Conservation (phyloP, 176 grass and related monocot genomes). For the Hordeum vulgare region MorexV3_pseudomolecules_assembly NC_058519.1:431126473-431126972, state of each 20-base stretch:
- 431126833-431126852: not conserved
- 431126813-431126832: not conserved
- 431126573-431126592: too few relatives aligned
- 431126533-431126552: too few relatives aligned
- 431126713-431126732: conserved; percentile 20
- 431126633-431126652: too few relatives aligned
- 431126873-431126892: conserved; percentile 63
- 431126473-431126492: too few relatives aligned
- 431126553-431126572: too few relatives aligned
- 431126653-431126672: too few relatives aligned
- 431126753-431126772: not conserved
- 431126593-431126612: too few relatives aligned
- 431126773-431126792: not conserved
- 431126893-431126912: conserved; percentile 89
- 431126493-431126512: too few relatives aligned
- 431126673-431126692: not conserved
- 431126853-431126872: conserved; percentile 12
- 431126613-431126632: too few relatives aligned
- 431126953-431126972: not conserved
- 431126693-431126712: conserved; percentile 8
- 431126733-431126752: not conserved
- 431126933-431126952: conserved; percentile 33
- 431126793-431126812: not conserved
- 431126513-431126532: too few relatives aligned
- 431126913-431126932: conserved; percentile 65